phyloP scores from a whole-genome alignment of 2,329 filamentous ascomycete species.

The Aureobasidium sp. region DNA sequence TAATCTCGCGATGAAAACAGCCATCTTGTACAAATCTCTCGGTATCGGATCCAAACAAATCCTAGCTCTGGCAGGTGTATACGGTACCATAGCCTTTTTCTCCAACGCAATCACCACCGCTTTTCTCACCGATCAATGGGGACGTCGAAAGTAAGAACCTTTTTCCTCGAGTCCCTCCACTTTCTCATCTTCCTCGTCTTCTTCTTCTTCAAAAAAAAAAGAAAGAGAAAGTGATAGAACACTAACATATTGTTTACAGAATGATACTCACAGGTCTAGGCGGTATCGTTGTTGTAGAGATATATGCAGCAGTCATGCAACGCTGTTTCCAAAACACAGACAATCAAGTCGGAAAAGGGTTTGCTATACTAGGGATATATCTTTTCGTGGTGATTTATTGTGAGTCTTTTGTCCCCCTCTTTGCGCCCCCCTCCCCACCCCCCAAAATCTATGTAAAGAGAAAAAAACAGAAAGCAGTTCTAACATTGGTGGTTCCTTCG shows the following conservation, averaged over 20 bases:
- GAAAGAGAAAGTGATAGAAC: too few relatives aligned
- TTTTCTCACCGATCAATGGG: conserved; percentile 64
- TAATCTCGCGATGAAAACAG: too few relatives aligned
- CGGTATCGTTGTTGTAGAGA: conserved; percentile 62
- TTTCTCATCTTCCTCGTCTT: too few relatives aligned
- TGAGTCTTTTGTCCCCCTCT: too few relatives aligned
- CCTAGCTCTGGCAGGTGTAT: conserved; percentile 60
- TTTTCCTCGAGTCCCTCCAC: too few relatives aligned
- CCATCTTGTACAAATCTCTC: conserved; percentile 61
- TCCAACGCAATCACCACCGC: conserved; percentile 58
- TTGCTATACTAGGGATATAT: conserved; percentile 66
- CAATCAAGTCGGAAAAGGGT: conserved; percentile 64
- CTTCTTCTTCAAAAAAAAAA: too few relatives aligned
- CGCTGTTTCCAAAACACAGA: conserved; percentile 60
- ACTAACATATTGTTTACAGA: too few relatives aligned
- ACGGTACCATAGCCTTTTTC: conserved; percentile 59
- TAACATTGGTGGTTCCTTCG: too few relatives aligned
- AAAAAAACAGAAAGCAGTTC: too few relatives aligned
- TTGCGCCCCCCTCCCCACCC: too few relatives aligned
- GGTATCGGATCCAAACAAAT: conserved; percentile 58
- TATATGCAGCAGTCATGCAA: conserved; percentile 68
- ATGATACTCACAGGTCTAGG: conserved; percentile 62
- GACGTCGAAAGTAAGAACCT: conserved; percentile 56
- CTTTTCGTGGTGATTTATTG: conserved; percentile 64
- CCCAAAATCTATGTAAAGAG: too few relatives aligned